These are phyloP conservation scores for Thielaviopsis populi DNA, from an alignment of 2,329 filamentous ascomycete genomes.

Conservation along the genomic window DNA sequence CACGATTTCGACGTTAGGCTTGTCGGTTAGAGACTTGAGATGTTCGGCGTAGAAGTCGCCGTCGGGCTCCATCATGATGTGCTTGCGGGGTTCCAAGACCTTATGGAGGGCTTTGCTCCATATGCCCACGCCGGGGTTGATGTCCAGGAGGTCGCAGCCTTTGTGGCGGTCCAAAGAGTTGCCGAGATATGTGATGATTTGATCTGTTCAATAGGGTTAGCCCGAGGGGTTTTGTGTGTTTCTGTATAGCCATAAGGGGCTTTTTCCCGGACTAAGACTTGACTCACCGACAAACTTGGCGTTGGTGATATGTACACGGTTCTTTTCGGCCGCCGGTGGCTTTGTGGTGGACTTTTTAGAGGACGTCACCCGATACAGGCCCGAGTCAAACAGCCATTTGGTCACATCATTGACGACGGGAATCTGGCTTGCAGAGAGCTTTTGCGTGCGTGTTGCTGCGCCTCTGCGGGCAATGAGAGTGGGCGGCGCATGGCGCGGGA, in stretches of 20 bases:
- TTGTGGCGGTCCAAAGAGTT: conserved; percentile 52
- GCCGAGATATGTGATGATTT: conserved; percentile 54
- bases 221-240: neutral
- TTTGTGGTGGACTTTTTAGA: neutral
- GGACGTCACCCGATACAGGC: conserved; percentile 9
- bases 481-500: neutral
- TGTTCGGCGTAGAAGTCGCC: conserved; percentile 41
- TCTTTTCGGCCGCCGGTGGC: conserved; percentile 10
- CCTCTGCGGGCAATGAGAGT: neutral
- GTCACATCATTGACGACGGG: neutral
- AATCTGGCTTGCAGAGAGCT: neutral
- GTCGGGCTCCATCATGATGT: conserved; percentile 69
- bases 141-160: conserved; percentile 74
- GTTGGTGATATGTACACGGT: conserved; percentile 38
- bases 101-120: conserved; percentile 68
- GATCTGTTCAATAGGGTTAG: conserved; percentile 32
- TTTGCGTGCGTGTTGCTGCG: neutral
- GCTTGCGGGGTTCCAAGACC: conserved; percentile 59
- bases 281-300: conserved; percentile 34
- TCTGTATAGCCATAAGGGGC: neutral
- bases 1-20: conserved; percentile 35
- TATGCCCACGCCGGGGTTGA: conserved; percentile 66
- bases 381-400: conserved; percentile 9
- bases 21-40: conserved; percentile 41
- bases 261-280: neutral